Conservation (phyloP, 2,329 filamentous ascomycete genomes). For the Pestalotiopsis sp. region DNA sequence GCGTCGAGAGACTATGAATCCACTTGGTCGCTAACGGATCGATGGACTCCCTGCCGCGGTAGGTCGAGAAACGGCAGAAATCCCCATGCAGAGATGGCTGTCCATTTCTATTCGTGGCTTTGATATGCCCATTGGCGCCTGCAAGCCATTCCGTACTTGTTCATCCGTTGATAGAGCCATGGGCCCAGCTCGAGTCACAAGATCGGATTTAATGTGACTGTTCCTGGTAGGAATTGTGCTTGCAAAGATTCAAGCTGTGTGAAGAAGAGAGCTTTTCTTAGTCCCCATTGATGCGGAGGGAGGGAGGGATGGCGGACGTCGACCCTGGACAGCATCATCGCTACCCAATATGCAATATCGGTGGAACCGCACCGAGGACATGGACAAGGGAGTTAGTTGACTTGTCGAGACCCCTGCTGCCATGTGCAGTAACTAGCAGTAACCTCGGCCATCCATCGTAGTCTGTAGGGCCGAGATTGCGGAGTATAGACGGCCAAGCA, state of each 20-base stretch:
- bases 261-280: background rate
- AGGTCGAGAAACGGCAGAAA: background rate
- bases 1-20: background rate
- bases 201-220: background rate
- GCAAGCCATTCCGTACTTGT: background rate
- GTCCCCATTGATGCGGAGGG: background rate
- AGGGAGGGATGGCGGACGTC: background rate
- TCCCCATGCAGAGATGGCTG: background rate
- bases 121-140: background rate
- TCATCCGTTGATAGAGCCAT: background rate
- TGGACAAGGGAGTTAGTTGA: background rate
- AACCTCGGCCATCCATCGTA: background rate
- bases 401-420: slow-evolving; percentile 4
- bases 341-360: background rate
- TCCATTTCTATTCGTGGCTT: background rate
- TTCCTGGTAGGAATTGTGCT: background rate
- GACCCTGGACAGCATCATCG: background rate
- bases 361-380: slow-evolving; percentile 5
- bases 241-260: background rate
- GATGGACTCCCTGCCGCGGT: background rate
- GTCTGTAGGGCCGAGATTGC: background rate
- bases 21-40: background rate
- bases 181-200: background rate
- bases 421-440: slow-evolving; percentile 2
- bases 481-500: background rate